These are phyloP conservation scores for Trametes coccinea DNA, from an alignment of 768 basidiomycete species.

Conservation along the genomic window DNA sequence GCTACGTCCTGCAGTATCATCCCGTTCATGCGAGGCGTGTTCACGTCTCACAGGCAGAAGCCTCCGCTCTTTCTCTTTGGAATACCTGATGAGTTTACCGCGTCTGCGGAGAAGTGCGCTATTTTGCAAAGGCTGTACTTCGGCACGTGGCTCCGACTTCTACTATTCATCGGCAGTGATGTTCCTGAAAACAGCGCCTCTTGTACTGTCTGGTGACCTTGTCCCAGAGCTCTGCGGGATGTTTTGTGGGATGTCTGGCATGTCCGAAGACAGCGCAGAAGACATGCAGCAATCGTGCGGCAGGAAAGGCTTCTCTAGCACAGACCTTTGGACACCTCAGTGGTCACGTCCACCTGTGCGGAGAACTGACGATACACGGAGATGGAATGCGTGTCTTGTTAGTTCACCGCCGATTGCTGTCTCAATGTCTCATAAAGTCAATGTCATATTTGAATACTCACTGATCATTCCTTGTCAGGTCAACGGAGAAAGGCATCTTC, in stretches of 20 bases:
- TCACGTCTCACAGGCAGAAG: background rate
- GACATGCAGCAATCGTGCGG: no score
- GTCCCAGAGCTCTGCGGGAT: background rate
- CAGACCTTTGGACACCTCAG: no score
- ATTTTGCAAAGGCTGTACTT: conserved; percentile 2
- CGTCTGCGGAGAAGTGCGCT: background rate
- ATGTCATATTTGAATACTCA: background rate
- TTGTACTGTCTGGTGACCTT: background rate
- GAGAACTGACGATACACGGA: no score
- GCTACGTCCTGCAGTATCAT: no score
- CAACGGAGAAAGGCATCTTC: conserved; percentile 65
- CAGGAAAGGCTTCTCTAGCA: no score
- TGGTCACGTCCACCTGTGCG: no score
- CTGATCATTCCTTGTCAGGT: conserved; percentile 45
- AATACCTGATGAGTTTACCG: background rate
- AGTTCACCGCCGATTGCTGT: no score
- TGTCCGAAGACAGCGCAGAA: no score
- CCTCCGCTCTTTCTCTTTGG: background rate
- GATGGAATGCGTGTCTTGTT: no score
- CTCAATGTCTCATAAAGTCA: background rate
- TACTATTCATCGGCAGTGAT: background rate
- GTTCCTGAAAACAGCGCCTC: background rate
- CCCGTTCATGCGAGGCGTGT: background rate
- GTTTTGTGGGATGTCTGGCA: background rate
- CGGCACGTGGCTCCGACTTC: background rate